Evolutionary conservation across 2,329 filamentous ascomycete genomes (phyloP).

Genomic region (Dendryphion nanum): DNA sequence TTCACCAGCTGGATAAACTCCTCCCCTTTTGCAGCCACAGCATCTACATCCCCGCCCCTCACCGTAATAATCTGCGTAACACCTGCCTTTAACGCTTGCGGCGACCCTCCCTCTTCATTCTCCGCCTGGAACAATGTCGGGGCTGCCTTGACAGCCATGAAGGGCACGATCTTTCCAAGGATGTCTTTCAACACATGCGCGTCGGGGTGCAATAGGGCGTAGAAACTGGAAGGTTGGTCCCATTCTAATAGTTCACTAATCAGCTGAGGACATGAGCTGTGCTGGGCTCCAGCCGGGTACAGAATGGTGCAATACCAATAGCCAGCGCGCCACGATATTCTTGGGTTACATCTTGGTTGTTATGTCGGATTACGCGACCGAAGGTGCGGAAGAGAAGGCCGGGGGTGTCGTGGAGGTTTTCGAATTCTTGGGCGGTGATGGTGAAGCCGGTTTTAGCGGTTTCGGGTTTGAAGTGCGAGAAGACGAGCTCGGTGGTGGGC

Average conservation of each 20-base stretch:
- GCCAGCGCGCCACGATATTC: background rate
- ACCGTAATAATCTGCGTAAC: slow-evolving; percentile 1
- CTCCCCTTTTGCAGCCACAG: too few species aligned
- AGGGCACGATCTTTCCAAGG: background rate
- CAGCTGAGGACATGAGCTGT: background rate
- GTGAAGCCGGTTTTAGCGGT: background rate
- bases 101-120: background rate
- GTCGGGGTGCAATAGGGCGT: slow-evolving; percentile 1
- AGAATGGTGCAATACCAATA: slow-evolving; percentile 1
- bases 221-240: slow-evolving; percentile 1
- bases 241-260: too few species aligned
- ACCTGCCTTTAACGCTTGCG: background rate
- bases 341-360: slow-evolving; percentile 1
- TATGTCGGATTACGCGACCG: slow-evolving; percentile 1
- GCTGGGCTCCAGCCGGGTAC: background rate
- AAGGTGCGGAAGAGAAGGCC: background rate
- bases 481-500: slow-evolving; percentile 4
- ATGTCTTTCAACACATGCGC: background rate
- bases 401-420: background rate
- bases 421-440: background rate
- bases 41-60: too few species aligned
- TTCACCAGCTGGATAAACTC: too few species aligned
- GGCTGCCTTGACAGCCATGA: background rate
- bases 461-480: slow-evolving; percentile 2
- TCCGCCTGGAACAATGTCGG: slow-evolving; percentile 1